Evolutionary conservation across 345 rosid species (phyloP).

Genomic region (Salix purpurea): DNA sequence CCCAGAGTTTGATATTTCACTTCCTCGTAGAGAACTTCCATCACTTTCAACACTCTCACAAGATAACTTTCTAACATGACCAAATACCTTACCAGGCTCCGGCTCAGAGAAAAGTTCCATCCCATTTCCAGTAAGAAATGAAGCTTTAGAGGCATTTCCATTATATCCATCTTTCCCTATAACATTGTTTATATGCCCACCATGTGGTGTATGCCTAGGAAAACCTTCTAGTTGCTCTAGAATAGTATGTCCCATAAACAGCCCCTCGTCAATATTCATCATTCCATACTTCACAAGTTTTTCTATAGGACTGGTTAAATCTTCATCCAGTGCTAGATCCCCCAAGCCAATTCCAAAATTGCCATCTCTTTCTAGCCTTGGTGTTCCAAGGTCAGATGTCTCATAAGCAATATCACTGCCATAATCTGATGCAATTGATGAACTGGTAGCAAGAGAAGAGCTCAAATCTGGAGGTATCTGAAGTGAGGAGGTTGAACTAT

Average conservation of each 20-base stretch:
- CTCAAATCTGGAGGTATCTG: slow-evolving; percentile 46
- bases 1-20: slow-evolving; percentile 61
- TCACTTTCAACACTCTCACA: slow-evolving; percentile 71
- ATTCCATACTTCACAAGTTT: slow-evolving; percentile 80
- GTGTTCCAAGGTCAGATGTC: slow-evolving; percentile 86
- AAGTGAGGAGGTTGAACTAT: slow-evolving; percentile 38
- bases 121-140: slow-evolving; percentile 46
- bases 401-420: slow-evolving; percentile 96
- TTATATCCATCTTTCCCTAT: slow-evolving; percentile 41
- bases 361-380: slow-evolving; percentile 60
- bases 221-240: slow-evolving; percentile 87
- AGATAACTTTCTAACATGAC: slow-evolving; percentile 66
- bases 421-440: slow-evolving; percentile 79
- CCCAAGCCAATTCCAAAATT: slow-evolving; percentile 64
- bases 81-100: slow-evolving; percentile 43
- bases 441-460: slow-evolving; percentile 48
- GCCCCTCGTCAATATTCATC: slow-evolving; percentile 93
- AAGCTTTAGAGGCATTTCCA: slow-evolving; percentile 54
- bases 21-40: slow-evolving; percentile 56
- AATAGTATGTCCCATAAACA: slow-evolving; percentile 90
- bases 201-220: slow-evolving; percentile 58
- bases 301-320: slow-evolving; percentile 74
- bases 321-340: slow-evolving; percentile 71
- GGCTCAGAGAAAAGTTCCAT: slow-evolving; percentile 58
- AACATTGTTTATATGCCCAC: slow-evolving; percentile 45